These are phyloP conservation scores for Fragilaria radians DNA, from an alignment of 108 stramenopile genomes.

Conservation along the genomic window DNA sequence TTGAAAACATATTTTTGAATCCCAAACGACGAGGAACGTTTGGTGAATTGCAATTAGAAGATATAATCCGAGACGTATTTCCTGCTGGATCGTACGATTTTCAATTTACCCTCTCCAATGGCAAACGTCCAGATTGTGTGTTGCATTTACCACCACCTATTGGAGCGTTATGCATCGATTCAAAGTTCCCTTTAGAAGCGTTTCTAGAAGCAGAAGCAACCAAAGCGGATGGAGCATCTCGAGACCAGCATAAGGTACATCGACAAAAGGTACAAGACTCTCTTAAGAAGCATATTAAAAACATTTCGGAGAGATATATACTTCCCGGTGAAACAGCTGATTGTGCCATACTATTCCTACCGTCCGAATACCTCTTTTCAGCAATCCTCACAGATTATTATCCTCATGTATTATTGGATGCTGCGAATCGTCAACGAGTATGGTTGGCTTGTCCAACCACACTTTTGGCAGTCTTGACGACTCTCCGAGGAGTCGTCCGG, in stretches of 20 bases:
- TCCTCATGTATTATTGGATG: background rate
- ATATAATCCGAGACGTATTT: background rate
- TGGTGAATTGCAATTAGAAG: background rate
- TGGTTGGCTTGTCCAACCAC: slow-evolving; percentile 5
- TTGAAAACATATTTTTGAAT: background rate
- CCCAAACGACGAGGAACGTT: background rate
- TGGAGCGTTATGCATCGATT: background rate
- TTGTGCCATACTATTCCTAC: slow-evolving; percentile 7
- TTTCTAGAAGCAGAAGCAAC: background rate
- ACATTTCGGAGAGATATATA: slow-evolving; percentile 8
- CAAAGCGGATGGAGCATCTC: background rate
- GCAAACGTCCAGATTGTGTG: slow-evolving; percentile 2
- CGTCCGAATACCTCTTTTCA: slow-evolving; percentile 4
- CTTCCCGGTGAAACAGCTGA: slow-evolving; percentile 9
- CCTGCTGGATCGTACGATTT: slow-evolving; percentile 4
- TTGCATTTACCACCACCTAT: slow-evolving; percentile 2
- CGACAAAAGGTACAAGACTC: background rate
- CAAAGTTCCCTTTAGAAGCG: slow-evolving; percentile 8
- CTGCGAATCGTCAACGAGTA: background rate
- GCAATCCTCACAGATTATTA: background rate
- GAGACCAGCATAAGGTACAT: too few species aligned
- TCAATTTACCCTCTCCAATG: slow-evolving; percentile 2
- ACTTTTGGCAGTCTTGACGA: background rate
- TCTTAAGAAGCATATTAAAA: slow-evolving; percentile 5
- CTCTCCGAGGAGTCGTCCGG: background rate